These are phyloP conservation scores for Penicillium sp. DNA, from an alignment of 2,329 filamentous ascomycete genomes.

Conservation along the genomic window DNA sequence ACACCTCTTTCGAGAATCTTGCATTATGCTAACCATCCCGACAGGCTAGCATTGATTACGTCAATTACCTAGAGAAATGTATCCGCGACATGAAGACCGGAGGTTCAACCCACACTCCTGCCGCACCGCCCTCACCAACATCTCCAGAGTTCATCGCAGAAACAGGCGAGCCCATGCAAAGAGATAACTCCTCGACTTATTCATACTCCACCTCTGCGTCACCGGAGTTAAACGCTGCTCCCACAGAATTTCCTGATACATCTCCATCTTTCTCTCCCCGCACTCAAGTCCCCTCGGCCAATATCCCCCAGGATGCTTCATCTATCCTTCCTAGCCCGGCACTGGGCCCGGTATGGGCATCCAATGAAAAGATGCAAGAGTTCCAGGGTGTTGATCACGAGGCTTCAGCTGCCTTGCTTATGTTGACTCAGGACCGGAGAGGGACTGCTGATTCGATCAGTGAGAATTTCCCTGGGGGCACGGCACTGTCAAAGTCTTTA, in stretches of 20 bases:
- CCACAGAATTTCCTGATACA: slow-evolving; percentile 21
- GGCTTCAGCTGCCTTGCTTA: slow-evolving; percentile 79
- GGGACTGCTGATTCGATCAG: slow-evolving; percentile 40
- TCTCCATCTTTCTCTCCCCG: slow-evolving; percentile 36
- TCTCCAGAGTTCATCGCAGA: slow-evolving; percentile 34
- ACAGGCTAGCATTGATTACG: slow-evolving; percentile 92
- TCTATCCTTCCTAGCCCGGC: slow-evolving; percentile 39
- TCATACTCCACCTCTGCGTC: slow-evolving; percentile 36
- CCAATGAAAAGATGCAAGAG: slow-evolving; percentile 23
- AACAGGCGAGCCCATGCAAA: slow-evolving; percentile 12
- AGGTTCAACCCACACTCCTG: slow-evolving; percentile 20
- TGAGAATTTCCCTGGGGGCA: slow-evolving; percentile 18
- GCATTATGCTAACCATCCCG: slow-evolving; percentile 2
- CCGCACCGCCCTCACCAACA: slow-evolving; percentile 34
- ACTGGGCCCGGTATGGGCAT: slow-evolving; percentile 28
- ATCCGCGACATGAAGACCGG: slow-evolving; percentile 71
- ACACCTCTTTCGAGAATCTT: slow-evolving; percentile 5
- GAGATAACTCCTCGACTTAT: slow-evolving; percentile 22
- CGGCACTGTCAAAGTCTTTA: background rate
- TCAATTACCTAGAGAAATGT: slow-evolving; percentile 89
- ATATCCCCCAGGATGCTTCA: slow-evolving; percentile 22
- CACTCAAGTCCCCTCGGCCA: slow-evolving; percentile 25
- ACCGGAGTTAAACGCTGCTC: slow-evolving; percentile 31
- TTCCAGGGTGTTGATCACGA: slow-evolving; percentile 61
- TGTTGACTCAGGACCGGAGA: slow-evolving; percentile 78